phyloP scores from a whole-genome alignment of 2,329 filamentous ascomycete genomes.

The Pleurostoma richardsiae region DNA sequence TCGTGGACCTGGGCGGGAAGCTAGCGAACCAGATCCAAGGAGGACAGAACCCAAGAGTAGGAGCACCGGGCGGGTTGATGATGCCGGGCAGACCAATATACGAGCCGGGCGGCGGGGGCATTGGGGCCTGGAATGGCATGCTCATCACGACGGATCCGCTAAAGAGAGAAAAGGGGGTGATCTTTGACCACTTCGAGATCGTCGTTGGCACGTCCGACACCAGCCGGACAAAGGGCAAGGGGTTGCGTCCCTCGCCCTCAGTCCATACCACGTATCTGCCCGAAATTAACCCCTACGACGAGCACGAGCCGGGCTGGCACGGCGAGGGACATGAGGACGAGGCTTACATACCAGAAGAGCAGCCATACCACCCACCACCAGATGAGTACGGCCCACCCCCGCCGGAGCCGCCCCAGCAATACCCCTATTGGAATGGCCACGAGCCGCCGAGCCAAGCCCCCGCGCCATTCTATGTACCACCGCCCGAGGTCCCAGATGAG shows the following conservation, averaged over 20 bases:
- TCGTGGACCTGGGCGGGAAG: slow-evolving; percentile 87
- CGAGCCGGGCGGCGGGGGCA: slow-evolving; percentile 34
- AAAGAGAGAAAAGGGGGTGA: slow-evolving; percentile 85
- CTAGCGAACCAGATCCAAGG: slow-evolving; percentile 68
- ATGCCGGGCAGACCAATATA: slow-evolving; percentile 25
- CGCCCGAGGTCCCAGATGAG: slow-evolving; percentile 55
- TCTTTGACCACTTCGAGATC: slow-evolving; percentile 80
- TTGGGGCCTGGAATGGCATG: slow-evolving; percentile 55
- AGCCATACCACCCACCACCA: slow-evolving; percentile 1
- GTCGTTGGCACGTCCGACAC: slow-evolving; percentile 83
- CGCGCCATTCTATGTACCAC: slow-evolving; percentile 45
- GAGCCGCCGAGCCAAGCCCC: slow-evolving; percentile 29
- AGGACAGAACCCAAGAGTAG: slow-evolving; percentile 45
- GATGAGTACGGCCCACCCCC: slow-evolving; percentile 13
- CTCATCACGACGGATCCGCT: slow-evolving; percentile 86
- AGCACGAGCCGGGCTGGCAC: slow-evolving; percentile 14
- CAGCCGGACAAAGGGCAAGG: slow-evolving; percentile 41
- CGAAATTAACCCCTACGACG: slow-evolving; percentile 10
- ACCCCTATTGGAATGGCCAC: slow-evolving; percentile 24
- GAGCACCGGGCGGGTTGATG: slow-evolving; percentile 25
- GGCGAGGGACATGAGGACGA: slow-evolving; percentile 10
- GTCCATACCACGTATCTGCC: slow-evolving; percentile 14
- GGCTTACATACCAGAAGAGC: slow-evolving; percentile 7
- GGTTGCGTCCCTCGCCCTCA: slow-evolving; percentile 11
- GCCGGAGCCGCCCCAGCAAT: slow-evolving; percentile 15